phyloP scores from a whole-genome alignment of 75 land plant genomes.

The Pinus taeda region DNA sequence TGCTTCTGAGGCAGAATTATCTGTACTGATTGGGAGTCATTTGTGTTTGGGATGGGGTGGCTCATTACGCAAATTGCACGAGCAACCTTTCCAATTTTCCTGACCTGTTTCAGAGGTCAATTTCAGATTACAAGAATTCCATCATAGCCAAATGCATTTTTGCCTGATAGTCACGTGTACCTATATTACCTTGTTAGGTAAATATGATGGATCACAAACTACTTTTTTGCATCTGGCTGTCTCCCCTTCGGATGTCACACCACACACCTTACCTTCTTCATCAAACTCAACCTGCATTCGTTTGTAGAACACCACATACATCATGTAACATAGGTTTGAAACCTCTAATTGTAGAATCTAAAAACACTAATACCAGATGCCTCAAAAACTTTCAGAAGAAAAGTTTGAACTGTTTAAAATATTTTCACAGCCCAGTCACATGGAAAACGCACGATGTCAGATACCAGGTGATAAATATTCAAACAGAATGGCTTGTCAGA shows the following conservation, averaged over 20 bases:
- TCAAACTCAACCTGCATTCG: constrained; percentile 46
- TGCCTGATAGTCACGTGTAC: not conserved
- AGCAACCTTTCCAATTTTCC: constrained; percentile 70
- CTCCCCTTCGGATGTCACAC: constrained; percentile 58
- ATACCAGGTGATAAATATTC: not conserved
- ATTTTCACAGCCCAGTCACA: not conserved
- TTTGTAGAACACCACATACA: not conserved
- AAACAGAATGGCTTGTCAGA: constrained; percentile 1
- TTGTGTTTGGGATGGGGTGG: constrained; percentile 87
- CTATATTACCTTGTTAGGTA: constrained; percentile 39
- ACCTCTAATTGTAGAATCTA: not conserved
- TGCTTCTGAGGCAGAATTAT: constrained; percentile 92
- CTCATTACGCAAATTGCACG: constrained; percentile 82
- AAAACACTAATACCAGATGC: not conserved
- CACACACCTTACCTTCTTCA: constrained; percentile 50
- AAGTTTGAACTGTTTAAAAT: too few relatives aligned
- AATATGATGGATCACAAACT: constrained; percentile 57
- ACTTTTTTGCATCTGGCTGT: constrained; percentile 52
- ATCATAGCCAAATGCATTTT: not conserved
- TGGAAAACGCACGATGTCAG: not conserved
- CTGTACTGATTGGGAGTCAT: constrained; percentile 77
- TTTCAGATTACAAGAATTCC: not conserved
- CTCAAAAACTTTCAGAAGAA: too few relatives aligned
- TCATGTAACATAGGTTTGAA: not conserved
- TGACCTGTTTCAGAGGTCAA: constrained; percentile 37